phyloP scores from a whole-genome alignment of 371 early-diverging fungal species.

The Basidiobolus meristosporus region DNA sequence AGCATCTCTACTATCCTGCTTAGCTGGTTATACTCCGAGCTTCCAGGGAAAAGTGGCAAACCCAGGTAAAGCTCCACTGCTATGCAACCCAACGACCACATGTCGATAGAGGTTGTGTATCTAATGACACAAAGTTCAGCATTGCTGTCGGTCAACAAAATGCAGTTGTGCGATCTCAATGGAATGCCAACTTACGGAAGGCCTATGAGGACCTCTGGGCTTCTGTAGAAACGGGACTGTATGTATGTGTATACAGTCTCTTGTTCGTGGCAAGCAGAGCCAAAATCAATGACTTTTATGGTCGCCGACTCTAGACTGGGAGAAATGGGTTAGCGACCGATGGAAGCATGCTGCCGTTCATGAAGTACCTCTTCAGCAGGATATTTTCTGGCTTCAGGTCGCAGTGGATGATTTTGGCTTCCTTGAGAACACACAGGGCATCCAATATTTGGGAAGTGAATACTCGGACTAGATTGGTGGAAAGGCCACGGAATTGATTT shows the following conservation, averaged over 20 bases:
- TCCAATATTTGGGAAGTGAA: conserved; percentile 79
- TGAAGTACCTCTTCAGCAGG: conserved; percentile 51
- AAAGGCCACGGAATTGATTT: conserved; percentile 73
- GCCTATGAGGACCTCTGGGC: conserved; percentile 94
- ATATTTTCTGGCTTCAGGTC: conserved; percentile 98
- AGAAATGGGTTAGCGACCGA: conserved; percentile 30
- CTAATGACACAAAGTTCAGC: conserved; percentile 6
- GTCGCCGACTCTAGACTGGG: conserved; percentile 48
- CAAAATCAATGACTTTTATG: conserved; percentile 96
- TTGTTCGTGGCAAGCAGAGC: conserved; percentile 79
- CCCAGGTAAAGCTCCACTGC: conserved; percentile 93
- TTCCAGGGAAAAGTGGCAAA: conserved; percentile 80
- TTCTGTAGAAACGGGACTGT: conserved; percentile 91
- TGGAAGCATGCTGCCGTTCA: background rate
- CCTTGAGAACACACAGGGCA: conserved; percentile 55
- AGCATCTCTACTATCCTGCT: conserved; percentile 67
- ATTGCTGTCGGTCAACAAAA: background rate
- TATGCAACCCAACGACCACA: conserved; percentile 99
- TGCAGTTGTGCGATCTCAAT: background rate
- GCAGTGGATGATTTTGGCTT: conserved; percentile 84
- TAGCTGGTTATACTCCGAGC: conserved; percentile 77
- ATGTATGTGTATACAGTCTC: conserved; percentile 82
- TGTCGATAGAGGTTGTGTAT: conserved; percentile 86
- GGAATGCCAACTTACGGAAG: conserved; percentile 42
- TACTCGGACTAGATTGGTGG: conserved; percentile 63